phyloP scores from a whole-genome alignment of 441 rosid genomes.

The Pelargonium fulgidum region DNA sequence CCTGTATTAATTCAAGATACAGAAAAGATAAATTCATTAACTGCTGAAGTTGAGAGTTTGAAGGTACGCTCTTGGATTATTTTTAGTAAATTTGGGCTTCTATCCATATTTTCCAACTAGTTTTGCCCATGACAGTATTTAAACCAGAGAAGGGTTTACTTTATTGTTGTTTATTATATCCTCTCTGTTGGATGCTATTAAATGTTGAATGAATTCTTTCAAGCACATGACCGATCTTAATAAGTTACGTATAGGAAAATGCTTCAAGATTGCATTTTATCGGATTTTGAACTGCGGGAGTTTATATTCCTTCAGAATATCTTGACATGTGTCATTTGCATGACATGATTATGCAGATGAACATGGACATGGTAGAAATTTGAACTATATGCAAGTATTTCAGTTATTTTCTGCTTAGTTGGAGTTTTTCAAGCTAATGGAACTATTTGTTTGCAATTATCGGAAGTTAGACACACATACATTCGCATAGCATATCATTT shows the following conservation, averaged over 20 bases:
- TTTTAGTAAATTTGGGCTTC: no score
- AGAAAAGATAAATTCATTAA: slow-evolving; percentile 36
- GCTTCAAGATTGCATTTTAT: background rate
- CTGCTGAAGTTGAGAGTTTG: slow-evolving; percentile 44
- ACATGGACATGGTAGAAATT: background rate
- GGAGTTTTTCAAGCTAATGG: background rate
- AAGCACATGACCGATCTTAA: no score
- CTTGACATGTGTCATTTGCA: background rate
- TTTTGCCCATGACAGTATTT: background rate
- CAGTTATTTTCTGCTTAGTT: background rate
- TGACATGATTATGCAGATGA: background rate
- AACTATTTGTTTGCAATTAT: background rate
- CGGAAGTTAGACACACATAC: background rate
- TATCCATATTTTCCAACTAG: no score
- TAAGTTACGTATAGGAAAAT: no score
- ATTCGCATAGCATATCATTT: background rate
- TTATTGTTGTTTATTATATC: background rate
- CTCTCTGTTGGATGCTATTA: background rate
- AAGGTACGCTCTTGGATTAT: slow-evolving; percentile 37
- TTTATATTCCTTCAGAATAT: background rate
- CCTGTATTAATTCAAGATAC: slow-evolving; percentile 28
- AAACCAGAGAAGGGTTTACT: background rate
- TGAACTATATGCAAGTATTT: background rate
- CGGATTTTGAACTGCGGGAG: background rate
- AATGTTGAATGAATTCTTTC: no score